Evolutionary conservation across 2,329 filamentous ascomycete species (phyloP), one percentile per base, ranked within the genome.

Genomic region (Colletotrichum lini): DNA sequence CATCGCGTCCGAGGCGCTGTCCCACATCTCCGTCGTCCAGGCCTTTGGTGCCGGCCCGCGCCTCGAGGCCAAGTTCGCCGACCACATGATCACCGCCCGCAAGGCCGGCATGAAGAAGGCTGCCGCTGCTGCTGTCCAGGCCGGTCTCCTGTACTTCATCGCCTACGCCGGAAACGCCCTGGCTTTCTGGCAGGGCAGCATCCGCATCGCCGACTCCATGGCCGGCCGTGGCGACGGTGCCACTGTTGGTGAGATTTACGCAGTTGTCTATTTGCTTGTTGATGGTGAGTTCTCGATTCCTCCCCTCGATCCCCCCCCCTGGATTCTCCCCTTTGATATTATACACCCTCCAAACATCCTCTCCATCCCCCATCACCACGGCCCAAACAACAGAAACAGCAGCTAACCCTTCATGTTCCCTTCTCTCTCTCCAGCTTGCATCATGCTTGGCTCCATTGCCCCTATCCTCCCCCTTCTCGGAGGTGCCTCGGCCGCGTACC

Each of bases 121-220:
- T 1, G 78, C 85, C 1, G 84, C 86, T 0, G 83, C 86, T 42
- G 90, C 86, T 3, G 80, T 89, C 0, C 89, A 91, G 76, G 83
- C 88, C 9, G 90, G 90, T n/a, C 76, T 89, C n/a, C 79, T 92
- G 21, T 92, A 91, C 76, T 92, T 92, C 75, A 86, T 92, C 68
- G 89, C 90, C 3, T 92, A 91, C 74, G 84, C 88, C 2, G 89
- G 89, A 6, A 92, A 91, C 75, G 90, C 87, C 9, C 79, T 92
- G 13, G 90, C 90, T 0, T 92, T 92, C 75, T 93, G 89, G 89
- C 87, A 91, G 77, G 91, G 90, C 54, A 90, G 88, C 73, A 82
- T 80, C 52, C 45, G 65, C 70, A 79, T 81, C 47, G 79, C 79
- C 2, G 75, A 79, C 10, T 74, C 75, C 0, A 75, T 77, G 47